phyloP scores from a whole-genome alignment of 2,329 filamentous ascomycete genomes.

The Paecilomyces sp. region DNA sequence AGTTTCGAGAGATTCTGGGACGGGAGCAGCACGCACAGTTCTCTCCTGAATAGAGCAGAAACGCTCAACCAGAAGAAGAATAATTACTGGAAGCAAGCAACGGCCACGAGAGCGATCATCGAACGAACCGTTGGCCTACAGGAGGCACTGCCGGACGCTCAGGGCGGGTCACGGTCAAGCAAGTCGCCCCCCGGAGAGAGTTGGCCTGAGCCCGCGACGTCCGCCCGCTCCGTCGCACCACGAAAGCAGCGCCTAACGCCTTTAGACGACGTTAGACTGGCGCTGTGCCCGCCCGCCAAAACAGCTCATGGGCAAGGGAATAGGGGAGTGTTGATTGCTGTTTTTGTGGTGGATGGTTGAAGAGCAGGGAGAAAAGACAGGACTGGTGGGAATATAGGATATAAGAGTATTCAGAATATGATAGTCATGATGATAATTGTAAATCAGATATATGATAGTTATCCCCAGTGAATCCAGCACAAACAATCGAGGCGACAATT shows the following conservation, averaged over 20 bases:
- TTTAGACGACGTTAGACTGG: not conserved
- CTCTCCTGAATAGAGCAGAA: not conserved
- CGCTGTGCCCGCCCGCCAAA: not conserved
- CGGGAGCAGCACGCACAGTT: not conserved
- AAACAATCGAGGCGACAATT: not conserved
- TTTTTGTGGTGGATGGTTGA: too few species aligned
- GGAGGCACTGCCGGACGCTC: not conserved
- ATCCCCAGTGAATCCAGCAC: not conserved
- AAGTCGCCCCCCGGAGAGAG: not conserved
- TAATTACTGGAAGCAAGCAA: not conserved
- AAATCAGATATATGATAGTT: too few species aligned
- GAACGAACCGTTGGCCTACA: not conserved
- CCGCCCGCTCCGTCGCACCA: not conserved
- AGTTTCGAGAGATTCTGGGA: not conserved
- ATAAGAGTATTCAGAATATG: too few species aligned
- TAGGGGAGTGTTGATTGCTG: too few species aligned
- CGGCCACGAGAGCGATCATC: not conserved
- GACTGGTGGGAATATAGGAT: too few species aligned
- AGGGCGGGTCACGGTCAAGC: not conserved
- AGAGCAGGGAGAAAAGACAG: too few species aligned
- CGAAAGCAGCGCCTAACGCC: not conserved
- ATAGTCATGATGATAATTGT: too few species aligned
- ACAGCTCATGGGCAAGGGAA: not conserved
- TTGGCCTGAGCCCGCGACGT: not conserved
- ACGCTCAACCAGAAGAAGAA: too few species aligned